Evolutionary conservation across 2,329 filamentous ascomycete species (phyloP), one percentile per base, ranked within the genome.

Genomic region (Aspergillus candidus): DNA sequence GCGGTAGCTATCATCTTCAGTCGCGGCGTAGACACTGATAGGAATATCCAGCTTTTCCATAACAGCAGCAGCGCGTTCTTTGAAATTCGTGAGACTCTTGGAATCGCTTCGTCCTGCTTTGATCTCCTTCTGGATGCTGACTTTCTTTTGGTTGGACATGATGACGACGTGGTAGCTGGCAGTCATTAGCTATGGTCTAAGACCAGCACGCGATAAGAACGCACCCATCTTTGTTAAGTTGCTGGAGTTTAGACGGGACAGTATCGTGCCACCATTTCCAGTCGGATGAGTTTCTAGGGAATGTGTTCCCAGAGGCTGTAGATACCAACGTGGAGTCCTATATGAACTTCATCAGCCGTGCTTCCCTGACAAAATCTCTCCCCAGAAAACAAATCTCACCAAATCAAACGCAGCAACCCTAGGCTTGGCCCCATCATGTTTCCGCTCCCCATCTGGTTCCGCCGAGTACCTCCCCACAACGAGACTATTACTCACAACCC

Each of bases 201-300:
- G 4, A 27, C 22, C 18, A 15, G 31, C 12, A n/a, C n/a, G 15
- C 22, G 38, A 8, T 32, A 17, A 17, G 11, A 27, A 57, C 68
- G 36, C 68, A 86, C 77, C 82, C 88, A 53, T 93, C 78, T 10
- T 79, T 72, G 57, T 88, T 78, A 2, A 97, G 72, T 47, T 82
- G 71, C 52, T 76, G 79, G 13, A 98, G 65, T 41, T 72, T 79
- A 0, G 65, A 67, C 1, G 88, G 88, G 0, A 97, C 86, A 13
- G 69, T 74, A 11, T 68, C 56, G 62, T 94, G 72, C 88, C 89
- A 97, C 93, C 93, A 98, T 64, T 87, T 88, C 93, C 93, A 98
- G 62, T 97, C 91, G 4, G 74, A 72, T 0, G 82, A 78, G 52
- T 82, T 79, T 40, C 77, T 76, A 3, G 80, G 76, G 58, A 91